A percentile compares a stretch with the other conserved stretches of the same genome.
Conservation (phyloP, 164 flowering plant genomes). For the Vitis rupestris region DNA sequence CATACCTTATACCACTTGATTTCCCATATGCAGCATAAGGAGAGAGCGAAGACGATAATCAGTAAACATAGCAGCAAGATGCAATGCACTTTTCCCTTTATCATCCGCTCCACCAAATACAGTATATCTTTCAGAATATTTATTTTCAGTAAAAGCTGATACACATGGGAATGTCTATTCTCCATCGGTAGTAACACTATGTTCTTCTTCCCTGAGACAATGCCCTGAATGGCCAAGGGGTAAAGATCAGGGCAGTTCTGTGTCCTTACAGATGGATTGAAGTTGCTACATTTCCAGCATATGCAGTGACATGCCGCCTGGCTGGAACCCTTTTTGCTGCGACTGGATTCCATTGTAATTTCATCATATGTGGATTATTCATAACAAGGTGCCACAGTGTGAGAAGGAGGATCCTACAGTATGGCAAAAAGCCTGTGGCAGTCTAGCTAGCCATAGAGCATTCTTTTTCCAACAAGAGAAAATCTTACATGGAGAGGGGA, state of each 20-base stretch:
- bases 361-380: no score
- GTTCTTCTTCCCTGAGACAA: constrained; percentile 7
- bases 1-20: constrained; percentile 50
- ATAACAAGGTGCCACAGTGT: no score
- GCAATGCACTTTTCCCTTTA: constrained; percentile 12
- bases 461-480: no score
- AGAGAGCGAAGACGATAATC: constrained; percentile 3
- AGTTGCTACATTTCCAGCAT: no score
- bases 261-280: no score
- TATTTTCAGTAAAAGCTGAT: background rate
- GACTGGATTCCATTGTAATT: no score
- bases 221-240: background rate
- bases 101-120: constrained; percentile 9
- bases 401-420: no score
- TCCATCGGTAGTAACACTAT: constrained; percentile 17
- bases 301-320: no score
- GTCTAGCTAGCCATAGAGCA: no score
- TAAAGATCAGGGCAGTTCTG: background rate
- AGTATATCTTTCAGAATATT: background rate
- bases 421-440: no score
- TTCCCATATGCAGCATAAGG: constrained; percentile 23
- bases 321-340: no score
- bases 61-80: constrained; percentile 8
- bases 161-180: constrained; percentile 10
- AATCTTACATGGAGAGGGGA: no score